Base-by-base conservation (phyloP, 2,329 filamentous ascomycete genomes). In the Alternaria brassicicola region DNA sequence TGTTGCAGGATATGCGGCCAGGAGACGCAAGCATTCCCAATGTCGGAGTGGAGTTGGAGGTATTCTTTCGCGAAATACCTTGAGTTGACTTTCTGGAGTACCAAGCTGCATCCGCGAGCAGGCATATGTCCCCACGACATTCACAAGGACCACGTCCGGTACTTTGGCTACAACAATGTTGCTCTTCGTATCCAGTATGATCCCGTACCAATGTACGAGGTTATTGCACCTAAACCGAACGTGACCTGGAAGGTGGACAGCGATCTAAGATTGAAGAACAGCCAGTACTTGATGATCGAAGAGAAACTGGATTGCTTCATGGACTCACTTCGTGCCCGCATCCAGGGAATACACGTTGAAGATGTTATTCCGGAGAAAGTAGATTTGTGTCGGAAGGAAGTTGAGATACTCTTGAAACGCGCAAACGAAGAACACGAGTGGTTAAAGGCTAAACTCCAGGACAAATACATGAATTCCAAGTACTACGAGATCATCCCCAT, bases 161-260 rank as follows among this genome's bases (percentile, higher is more conserved):
- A 94, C 75, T 99, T 99, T 76, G 92, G 93, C 42, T 90, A 92
- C 72, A 89, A 90, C 59, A 92, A 96, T 71, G 87, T 93, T 52
- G 90, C 91, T 7, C 85, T 99, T 41, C 87, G 93, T 21, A 89
- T 99, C 55, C 94, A 97, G 73, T 97, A 96, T 78, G 95, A 98
- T 70, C 86, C 90, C 0, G 93, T 99, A 56, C 92, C 95, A 65
- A 85, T 99, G 7, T 88, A 98, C 35, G 96, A 99, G 75, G 93
- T 99, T 59, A 89, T 97, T 51, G 95, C 98, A 2, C 95, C 95
- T 2, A 86, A 93, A 55, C 88, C 93, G 25, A 87, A 91, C 54
- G 90, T 99, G 50, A 97, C 94, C 0, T 99, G 96, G 94, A 98
- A 97, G 76, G 95, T 99, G 25, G 94, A 97, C 66, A 91, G 96